Evolutionary conservation across 345 rosid species (phyloP), one percentile per base, ranked within the genome.

Genomic region (Bruguiera parviflora): DNA sequence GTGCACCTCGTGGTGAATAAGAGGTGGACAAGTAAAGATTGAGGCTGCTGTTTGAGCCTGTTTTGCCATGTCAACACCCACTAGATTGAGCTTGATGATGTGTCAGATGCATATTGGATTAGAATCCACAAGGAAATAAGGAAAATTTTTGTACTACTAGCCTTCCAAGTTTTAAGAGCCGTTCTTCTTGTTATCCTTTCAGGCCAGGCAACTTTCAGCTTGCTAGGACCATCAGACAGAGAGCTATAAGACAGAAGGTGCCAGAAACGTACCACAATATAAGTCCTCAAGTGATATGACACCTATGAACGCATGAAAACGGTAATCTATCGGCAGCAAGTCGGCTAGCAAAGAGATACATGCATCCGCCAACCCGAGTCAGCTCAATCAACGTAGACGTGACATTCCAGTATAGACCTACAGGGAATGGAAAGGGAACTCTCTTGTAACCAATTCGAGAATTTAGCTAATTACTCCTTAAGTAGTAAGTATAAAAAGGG

Each of bases 21-120:
- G 59, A 24, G 15, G 59, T 4, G 59, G 28, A 24, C 31, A 24
- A 5, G 31, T 24, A 56, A 56, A 56, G 18, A 24, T 56, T 43
- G 49, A 13, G 3, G 49, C 18, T 43, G 49, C 59, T 10, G 9
- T 24, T 10, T 11, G 18, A 4, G 31, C 59, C 25, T 28, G 47
- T 29, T 6, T 46, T 39, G 55, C 66, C 66, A 37, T 43, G 21
- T 63, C 53, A 27, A 5, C 53, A 9, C 29, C 1, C 52, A 13
- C 20, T 8, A 27, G 55, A 64, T 64, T 46, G 56, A 39, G 35
- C 21, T 15, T 19, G 24, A 46, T 18, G 67, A 46, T 18, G 7
- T 64, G 67, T 64, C 67, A 8, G 24, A 15, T 9, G 22, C 6
- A 0, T 28, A 64, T 46, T 64, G 67, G 67, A 22, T 46, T 64